Percentiles rank a stretch among this genome's conserved stretches.
phyloP scores from a whole-genome alignment of 78 protist species.

The Reticulomyxa filosa region DNA sequence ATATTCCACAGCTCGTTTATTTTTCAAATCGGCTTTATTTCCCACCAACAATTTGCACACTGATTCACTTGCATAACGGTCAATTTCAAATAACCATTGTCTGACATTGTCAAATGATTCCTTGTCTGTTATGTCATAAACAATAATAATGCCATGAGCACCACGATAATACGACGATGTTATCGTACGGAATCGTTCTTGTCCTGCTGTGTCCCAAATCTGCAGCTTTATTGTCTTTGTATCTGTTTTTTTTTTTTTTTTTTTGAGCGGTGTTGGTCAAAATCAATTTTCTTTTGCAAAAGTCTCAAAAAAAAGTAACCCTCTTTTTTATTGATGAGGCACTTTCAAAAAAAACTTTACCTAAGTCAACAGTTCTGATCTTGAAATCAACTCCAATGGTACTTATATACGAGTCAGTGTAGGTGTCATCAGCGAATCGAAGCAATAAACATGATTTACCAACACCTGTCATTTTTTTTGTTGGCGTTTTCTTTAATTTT shows the following conservation, averaged over 20 bases:
- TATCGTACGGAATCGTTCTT: conserved; percentile 88
- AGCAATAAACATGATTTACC: conserved; percentile 61
- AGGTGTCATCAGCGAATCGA: conserved; percentile 79
- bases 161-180: conserved; percentile 73
- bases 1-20: conserved; percentile 48
- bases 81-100: conserved; percentile 68
- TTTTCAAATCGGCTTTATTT: conserved; percentile 84
- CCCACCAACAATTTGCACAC: conserved; percentile 96
- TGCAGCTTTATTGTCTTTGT: conserved; percentile 42
- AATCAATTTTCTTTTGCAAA: too few relatives aligned
- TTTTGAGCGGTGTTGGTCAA: too few relatives aligned
- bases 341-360: too few relatives aligned
- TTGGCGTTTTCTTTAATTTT: too few relatives aligned
- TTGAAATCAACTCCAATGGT: conserved; percentile 86
- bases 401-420: conserved; percentile 82
- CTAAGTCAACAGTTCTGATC: conserved; percentile 70
- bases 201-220: conserved; percentile 68
- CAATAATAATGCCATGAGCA: conserved; percentile 83
- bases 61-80: conserved; percentile 72
- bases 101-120: conserved; percentile 87
- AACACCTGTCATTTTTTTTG: too few relatives aligned
- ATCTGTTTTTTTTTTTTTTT: too few relatives aligned
- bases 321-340: too few relatives aligned
- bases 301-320: too few relatives aligned
- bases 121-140: conserved; percentile 66